A percentile compares a stretch with the other conserved stretches of the same genome.
Conservation (phyloP, 352 stramenopile species). For the Hyaloperonospora brassicae region DNA sequence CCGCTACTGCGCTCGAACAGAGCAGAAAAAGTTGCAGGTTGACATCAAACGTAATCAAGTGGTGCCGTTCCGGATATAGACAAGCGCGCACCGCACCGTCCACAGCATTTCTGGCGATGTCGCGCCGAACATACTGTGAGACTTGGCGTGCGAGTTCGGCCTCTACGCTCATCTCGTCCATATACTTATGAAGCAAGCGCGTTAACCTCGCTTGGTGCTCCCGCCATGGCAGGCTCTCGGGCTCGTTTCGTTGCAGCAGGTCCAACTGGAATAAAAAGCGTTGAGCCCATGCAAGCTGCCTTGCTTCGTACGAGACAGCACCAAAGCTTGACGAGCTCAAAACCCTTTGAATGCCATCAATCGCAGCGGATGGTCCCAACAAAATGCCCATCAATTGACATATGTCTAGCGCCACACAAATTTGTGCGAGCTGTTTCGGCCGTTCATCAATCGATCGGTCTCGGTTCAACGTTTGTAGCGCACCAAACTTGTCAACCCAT, state of each 20-base stretch:
- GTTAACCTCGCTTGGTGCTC: conserved; percentile 14
- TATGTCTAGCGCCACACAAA: conserved; percentile 40
- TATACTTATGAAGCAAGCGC: conserved; percentile 35
- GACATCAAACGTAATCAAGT: conserved; percentile 23
- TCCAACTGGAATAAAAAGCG: conserved; percentile 43
- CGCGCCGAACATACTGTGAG: conserved; percentile 15
- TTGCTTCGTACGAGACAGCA: conserved; percentile 23
- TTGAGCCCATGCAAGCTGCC: conserved; percentile 37
- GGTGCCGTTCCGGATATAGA: conserved; percentile 33
- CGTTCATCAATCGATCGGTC: background rate
- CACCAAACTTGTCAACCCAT: conserved; percentile 37
- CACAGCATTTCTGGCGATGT: conserved; percentile 19
- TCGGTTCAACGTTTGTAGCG: conserved; percentile 1
- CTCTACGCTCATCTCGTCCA: conserved; percentile 34
- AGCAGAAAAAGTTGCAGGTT: conserved; percentile 36
- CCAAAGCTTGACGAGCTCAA: conserved; percentile 30
- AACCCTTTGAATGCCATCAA: conserved; percentile 34
- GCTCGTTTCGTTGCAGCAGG: conserved; percentile 12
- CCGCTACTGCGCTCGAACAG: conserved; percentile 23
- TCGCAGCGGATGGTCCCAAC: conserved; percentile 26
- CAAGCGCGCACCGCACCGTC: conserved; percentile 35
- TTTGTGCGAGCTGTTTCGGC: conserved; percentile 9
- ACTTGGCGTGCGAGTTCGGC: conserved; percentile 27
- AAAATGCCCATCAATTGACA: conserved; percentile 39
- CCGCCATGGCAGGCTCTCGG: conserved; percentile 5